Evolutionary conservation across 2,329 filamentous ascomycete genomes (phyloP).

Genomic region (Aspergillus vadensis): DNA sequence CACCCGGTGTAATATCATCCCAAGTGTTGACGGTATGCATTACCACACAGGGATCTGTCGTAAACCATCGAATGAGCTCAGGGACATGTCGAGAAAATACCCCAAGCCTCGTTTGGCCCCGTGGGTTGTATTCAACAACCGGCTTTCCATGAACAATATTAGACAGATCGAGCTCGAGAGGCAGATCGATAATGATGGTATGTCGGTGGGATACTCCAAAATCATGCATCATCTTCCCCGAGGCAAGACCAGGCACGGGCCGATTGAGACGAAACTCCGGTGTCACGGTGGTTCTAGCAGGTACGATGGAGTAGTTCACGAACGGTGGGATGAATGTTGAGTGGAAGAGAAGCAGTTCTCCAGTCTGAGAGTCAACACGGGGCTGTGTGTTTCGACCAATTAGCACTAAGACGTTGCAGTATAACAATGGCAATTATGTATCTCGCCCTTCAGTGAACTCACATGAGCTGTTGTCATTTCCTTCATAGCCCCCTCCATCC

Average conservation of each 20-base stretch:
- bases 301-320: constrained; percentile 66
- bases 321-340: constrained; percentile 66
- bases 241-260: constrained; percentile 61
- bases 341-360: constrained; percentile 69
- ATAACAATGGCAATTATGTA: neutral
- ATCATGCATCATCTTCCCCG: constrained; percentile 75
- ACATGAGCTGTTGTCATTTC: constrained; percentile 21
- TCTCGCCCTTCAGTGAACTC: neutral
- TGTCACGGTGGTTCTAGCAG: constrained; percentile 30
- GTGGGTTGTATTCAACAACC: constrained; percentile 62
- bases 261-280: constrained; percentile 46
- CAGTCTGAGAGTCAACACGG: constrained; percentile 64
- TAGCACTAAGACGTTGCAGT: neutral
- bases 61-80: constrained; percentile 63
- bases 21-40: constrained; percentile 74
- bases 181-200: constrained; percentile 70
- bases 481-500: constrained; percentile 37
- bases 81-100: constrained; percentile 66
- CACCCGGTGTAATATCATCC: constrained; percentile 52
- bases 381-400: constrained; percentile 46
- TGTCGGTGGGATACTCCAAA: constrained; percentile 66
- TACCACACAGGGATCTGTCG: constrained; percentile 68
- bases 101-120: constrained; percentile 63
- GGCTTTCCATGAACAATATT: constrained; percentile 42
- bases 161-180: constrained; percentile 64